Evolutionary conservation across 331 rosid genomes (phyloP).

Genomic region (Prunus yedoensis): DNA sequence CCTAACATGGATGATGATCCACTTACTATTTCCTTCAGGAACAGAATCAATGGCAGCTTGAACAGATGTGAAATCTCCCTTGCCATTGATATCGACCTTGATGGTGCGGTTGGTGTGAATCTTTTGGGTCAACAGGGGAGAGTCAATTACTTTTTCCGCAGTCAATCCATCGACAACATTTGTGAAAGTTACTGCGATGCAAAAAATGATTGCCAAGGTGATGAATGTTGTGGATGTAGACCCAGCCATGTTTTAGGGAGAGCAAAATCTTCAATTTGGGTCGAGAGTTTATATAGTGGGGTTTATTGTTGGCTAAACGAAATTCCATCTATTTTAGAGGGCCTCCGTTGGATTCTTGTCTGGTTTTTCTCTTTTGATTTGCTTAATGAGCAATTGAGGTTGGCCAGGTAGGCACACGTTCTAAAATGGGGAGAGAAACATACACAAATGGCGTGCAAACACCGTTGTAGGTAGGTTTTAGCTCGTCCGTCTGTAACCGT

Average conservation of each 20-base stretch:
- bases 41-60: slow-evolving; percentile 75
- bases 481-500: background rate
- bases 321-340: slow-evolving; percentile 45
- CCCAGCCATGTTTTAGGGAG: slow-evolving; percentile 9
- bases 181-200: slow-evolving; percentile 30
- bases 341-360: slow-evolving; percentile 31
- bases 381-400: background rate
- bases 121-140: slow-evolving; percentile 59
- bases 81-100: slow-evolving; percentile 63
- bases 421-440: background rate
- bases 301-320: background rate
- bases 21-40: slow-evolving; percentile 60
- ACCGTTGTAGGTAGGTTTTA: background rate
- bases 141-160: slow-evolving; percentile 38
- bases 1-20: slow-evolving; percentile 76
- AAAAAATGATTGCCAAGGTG: slow-evolving; percentile 31
- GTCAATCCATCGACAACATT: slow-evolving; percentile 24
- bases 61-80: slow-evolving; percentile 66
- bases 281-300: slow-evolving; percentile 13
- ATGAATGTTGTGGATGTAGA: slow-evolving; percentile 14
- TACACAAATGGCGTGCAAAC: background rate
- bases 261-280: background rate
- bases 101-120: slow-evolving; percentile 62
- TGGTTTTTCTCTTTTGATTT: slow-evolving; percentile 21
- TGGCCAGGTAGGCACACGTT: background rate